Conservation (phyloP, 345 rosid species). For the Laguncularia racemosa region DNA sequence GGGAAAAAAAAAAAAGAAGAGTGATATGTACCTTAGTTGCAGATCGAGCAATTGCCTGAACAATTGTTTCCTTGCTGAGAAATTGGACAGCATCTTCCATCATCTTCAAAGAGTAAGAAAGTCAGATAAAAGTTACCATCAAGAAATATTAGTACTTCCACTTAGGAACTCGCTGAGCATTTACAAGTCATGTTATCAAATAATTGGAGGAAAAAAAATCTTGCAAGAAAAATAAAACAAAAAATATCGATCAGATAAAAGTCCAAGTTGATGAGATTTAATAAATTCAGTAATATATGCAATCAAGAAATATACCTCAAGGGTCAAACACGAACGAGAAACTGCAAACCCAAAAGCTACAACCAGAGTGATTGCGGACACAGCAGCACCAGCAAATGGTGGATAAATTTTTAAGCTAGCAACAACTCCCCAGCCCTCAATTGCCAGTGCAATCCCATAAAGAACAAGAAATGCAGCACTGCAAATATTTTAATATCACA, state of each 20-base stretch:
- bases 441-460: constrained; percentile 96
- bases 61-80: constrained; percentile 91
- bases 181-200: too few relatives aligned
- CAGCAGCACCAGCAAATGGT: constrained; percentile 99
- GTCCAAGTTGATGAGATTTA: background rate
- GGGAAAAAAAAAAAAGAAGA: too few relatives aligned
- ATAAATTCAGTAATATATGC: background rate
- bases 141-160: too few relatives aligned
- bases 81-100: constrained; percentile 99
- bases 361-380: constrained; percentile 93
- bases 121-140: background rate
- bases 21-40: constrained; percentile 74
- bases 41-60: constrained; percentile 96
- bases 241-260: background rate
- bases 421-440: constrained; percentile 99
- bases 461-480: constrained; percentile 96
- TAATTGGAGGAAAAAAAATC: too few relatives aligned
- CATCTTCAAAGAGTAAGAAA: constrained; percentile 46
- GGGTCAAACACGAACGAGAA: constrained; percentile 97
- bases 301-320: constrained; percentile 47
- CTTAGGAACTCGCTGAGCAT: too few relatives aligned
- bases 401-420: constrained; percentile 97
- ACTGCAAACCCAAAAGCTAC: constrained; percentile 99
- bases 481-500: constrained; percentile 16
- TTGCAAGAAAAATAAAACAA: too few relatives aligned